Conservation (phyloP, 2,329 filamentous ascomycete genomes). For the Samsoniella hepiali region DNA sequence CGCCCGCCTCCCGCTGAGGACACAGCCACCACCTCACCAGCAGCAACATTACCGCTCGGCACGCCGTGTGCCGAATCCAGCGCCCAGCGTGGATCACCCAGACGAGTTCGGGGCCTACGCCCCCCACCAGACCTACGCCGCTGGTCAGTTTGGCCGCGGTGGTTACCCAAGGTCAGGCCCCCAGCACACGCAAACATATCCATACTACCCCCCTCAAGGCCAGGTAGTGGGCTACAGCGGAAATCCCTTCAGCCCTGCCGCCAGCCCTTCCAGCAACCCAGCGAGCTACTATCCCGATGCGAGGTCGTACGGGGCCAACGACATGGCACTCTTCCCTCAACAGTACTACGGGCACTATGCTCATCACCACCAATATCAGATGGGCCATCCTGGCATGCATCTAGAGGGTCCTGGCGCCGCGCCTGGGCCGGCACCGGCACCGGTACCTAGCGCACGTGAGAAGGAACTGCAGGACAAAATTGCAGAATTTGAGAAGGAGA, state of each 20-base stretch:
- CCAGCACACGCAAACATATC: conserved; percentile 25
- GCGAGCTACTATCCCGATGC: background rate
- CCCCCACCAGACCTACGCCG: conserved; percentile 28
- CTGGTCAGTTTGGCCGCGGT: conserved; percentile 19
- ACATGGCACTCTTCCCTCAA: background rate
- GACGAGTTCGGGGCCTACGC: conserved; percentile 58
- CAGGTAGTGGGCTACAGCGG: conserved; percentile 39
- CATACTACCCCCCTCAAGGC: conserved; percentile 31
- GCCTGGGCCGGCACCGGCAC: conserved; percentile 40
- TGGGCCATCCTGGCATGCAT: conserved; percentile 40
- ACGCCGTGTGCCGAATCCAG: conserved; percentile 42
- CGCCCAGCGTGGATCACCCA: conserved; percentile 61
- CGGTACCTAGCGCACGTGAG: conserved; percentile 20
- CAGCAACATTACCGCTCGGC: conserved; percentile 40
- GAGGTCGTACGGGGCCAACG: conserved; percentile 1
- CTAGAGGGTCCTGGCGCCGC: conserved; percentile 38
- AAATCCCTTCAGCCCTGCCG: conserved; percentile 46
- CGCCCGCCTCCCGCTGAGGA: conserved; percentile 27
- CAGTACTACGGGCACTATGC: conserved; percentile 26
- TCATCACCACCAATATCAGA: conserved; percentile 40
- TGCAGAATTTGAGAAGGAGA: conserved; percentile 27
- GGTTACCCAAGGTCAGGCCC: conserved; percentile 21
- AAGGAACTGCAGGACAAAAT: conserved; percentile 44
- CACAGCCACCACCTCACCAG: conserved; percentile 27
- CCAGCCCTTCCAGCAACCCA: conserved; percentile 29